These are phyloP conservation scores for Hanseniaspora lachancei DNA, from an alignment of 805 yeast genomes.

Conservation along the genomic window DNA sequence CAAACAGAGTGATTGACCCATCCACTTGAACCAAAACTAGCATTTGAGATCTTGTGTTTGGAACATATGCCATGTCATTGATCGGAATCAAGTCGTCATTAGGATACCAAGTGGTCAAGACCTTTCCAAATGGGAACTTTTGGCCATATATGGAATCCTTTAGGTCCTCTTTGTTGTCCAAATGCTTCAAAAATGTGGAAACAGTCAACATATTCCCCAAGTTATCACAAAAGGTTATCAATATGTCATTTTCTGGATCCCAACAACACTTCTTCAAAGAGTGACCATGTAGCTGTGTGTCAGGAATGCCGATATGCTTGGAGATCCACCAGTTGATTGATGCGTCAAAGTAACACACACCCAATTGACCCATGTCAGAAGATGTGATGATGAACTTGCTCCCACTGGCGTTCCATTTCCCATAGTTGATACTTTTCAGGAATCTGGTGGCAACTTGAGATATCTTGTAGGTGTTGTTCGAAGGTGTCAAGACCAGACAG, in stretches of 20 bases:
- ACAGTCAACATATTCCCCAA: conserved; percentile 88
- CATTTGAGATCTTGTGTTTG: conserved; percentile 77
- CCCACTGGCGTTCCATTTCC: conserved; percentile 93
- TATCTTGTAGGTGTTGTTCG: conserved; percentile 58
- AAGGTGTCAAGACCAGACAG: conserved; percentile 89
- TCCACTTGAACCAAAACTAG: conserved; percentile 45
- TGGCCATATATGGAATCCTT: conserved; percentile 70
- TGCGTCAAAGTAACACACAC: conserved; percentile 88
- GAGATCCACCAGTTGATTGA: conserved; percentile 99
- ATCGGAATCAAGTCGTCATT: conserved; percentile 73
- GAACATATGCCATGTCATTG: conserved; percentile 62
- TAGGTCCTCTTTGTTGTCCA: conserved; percentile 48
- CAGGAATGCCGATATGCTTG: conserved; percentile 87
- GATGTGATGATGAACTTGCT: conserved; percentile 93
- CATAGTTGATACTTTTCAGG: conserved; percentile 88
- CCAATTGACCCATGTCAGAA: conserved; percentile 73
- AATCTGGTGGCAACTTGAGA: conserved; percentile 85
- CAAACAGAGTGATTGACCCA: conserved; percentile 5
- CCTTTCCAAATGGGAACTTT: conserved; percentile 87
- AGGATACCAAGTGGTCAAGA: conserved; percentile 52
- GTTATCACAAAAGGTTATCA: conserved; percentile 81
- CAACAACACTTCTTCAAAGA: conserved; percentile 50
- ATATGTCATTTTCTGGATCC: conserved; percentile 55
- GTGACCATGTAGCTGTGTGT: conserved; percentile 67
- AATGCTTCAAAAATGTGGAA: conserved; percentile 75